Conservation (phyloP, 1,284 basidiomycete genomes). For the Microbotryum scabiosae region DNA sequence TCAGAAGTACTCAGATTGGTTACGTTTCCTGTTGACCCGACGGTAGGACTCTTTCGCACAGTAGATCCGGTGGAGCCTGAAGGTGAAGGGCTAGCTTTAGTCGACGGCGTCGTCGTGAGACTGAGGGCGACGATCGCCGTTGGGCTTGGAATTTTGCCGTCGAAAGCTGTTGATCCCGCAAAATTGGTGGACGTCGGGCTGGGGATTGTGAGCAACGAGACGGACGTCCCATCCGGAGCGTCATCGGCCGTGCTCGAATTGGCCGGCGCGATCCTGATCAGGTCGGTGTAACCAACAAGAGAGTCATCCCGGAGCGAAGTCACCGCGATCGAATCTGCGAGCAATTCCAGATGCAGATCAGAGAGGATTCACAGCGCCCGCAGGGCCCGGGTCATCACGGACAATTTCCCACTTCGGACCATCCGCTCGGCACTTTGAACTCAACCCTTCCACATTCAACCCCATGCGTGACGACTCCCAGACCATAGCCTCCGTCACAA, state of each 20-base stretch:
- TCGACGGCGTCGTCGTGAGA: no score
- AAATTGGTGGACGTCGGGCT: conserved; percentile 14
- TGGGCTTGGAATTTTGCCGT: conserved; percentile 8
- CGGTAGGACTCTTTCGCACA: no score
- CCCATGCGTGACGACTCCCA: conserved; percentile 14
- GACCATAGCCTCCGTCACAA: conserved; percentile 23
- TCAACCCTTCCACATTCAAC: conserved; percentile 24
- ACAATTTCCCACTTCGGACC: conserved; percentile 26
- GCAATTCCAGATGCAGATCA: not conserved
- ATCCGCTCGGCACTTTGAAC: conserved; percentile 19
- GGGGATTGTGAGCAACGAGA: conserved; percentile 15
- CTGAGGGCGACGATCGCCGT: conserved; percentile 9
- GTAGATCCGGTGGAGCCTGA: no score
- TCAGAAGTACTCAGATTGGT: no score
- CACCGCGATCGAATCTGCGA: conserved; percentile 26
- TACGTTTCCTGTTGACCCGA: no score
- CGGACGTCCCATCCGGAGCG: conserved; percentile 13
- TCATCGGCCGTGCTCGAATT: not conserved
- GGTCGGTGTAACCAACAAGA: conserved; percentile 26
- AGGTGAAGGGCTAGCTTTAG: no score
- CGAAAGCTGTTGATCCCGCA: conserved; percentile 3
- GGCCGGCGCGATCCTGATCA: conserved; percentile 17
- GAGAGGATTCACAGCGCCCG: not conserved
- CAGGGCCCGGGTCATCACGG: not conserved
- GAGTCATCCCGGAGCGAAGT: conserved; percentile 14